A percentile compares a stretch with the other conserved stretches of the same genome.
Evolutionary conservation across 2,329 filamentous ascomycete genomes (phyloP).

Genomic region (Dendryphion nanum): DNA sequence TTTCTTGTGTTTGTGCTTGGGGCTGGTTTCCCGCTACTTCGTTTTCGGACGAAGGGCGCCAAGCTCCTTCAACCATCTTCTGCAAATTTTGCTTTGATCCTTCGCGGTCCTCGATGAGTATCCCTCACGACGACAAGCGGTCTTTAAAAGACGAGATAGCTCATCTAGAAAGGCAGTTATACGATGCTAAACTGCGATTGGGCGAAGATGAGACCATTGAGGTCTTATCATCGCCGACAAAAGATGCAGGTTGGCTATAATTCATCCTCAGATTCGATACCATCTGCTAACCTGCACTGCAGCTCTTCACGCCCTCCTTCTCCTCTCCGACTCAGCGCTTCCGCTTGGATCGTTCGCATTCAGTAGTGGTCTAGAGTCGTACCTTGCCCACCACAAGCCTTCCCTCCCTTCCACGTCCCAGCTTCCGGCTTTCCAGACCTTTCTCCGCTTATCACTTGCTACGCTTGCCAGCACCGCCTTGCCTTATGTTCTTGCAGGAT

Average conservation of each 20-base stretch:
- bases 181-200: constrained; percentile 49
- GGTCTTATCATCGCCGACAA: constrained; percentile 10
- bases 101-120: constrained; percentile 23
- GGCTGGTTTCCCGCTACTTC: no score
- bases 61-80: no score
- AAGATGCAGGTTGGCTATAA: constrained; percentile 16
- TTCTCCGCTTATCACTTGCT: constrained; percentile 68
- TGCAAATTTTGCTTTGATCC: constrained; percentile 11
- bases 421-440: constrained; percentile 56
- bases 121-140: constrained; percentile 18
- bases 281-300: constrained; percentile 5
- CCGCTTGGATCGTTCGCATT: constrained; percentile 87
- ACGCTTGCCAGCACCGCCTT: constrained; percentile 71
- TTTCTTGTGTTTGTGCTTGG: no score
- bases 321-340: constrained; percentile 78
- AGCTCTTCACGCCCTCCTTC: constrained; percentile 66
- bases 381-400: constrained; percentile 64
- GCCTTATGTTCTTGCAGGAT: constrained; percentile 70
- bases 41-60: no score
- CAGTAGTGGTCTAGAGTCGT: constrained; percentile 79
- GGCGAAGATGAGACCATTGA: constrained; percentile 24
- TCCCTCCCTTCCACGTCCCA: constrained; percentile 29
- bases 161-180: constrained; percentile 54
- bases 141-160: constrained; percentile 54
- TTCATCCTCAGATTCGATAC: constrained; percentile 2